Percentiles rank a stretch among this genome's conserved stretches.
These are phyloP conservation scores for Rhodamnia argentea DNA, from an alignment of 345 rosid species.

Conservation along the genomic window DNA sequence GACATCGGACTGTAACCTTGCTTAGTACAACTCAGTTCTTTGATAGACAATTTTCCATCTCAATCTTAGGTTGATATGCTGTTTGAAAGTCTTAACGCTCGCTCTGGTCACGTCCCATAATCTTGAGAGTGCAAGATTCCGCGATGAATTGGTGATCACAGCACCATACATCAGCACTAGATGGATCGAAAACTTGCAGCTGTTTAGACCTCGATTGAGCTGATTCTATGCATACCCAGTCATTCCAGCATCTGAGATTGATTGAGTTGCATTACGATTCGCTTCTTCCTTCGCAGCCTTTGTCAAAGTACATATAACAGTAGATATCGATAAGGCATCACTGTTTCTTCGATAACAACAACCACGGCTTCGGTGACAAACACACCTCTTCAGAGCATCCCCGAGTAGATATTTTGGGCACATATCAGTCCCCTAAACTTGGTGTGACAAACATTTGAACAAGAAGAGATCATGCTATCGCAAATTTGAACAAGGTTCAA, in stretches of 20 bases:
- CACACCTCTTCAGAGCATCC: background rate
- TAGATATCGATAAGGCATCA: background rate
- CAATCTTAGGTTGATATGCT: background rate
- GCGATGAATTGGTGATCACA: background rate
- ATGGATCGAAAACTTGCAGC: background rate
- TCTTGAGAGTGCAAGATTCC: background rate
- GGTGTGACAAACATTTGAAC: background rate
- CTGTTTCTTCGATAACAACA: background rate
- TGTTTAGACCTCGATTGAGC: background rate
- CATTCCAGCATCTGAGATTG: background rate
- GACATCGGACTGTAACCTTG: background rate
- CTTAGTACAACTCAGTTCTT: background rate
- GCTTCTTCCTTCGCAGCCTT: background rate
- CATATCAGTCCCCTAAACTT: background rate
- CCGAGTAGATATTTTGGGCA: background rate
- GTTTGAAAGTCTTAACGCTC: background rate
- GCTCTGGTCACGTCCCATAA: background rate
- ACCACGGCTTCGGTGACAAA: background rate
- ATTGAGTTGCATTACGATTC: background rate
- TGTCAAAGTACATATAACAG: background rate
- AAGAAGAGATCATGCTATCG: background rate
- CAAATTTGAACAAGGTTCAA: background rate
- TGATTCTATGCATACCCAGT: background rate
- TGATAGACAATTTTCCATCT: background rate
- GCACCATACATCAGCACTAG: background rate